A percentile compares a stretch with the other conserved stretches of the same genome.
Evolutionary conservation across 176 grass and related monocot species (phyloP).

Genomic region (Oryza officinalis): DNA sequence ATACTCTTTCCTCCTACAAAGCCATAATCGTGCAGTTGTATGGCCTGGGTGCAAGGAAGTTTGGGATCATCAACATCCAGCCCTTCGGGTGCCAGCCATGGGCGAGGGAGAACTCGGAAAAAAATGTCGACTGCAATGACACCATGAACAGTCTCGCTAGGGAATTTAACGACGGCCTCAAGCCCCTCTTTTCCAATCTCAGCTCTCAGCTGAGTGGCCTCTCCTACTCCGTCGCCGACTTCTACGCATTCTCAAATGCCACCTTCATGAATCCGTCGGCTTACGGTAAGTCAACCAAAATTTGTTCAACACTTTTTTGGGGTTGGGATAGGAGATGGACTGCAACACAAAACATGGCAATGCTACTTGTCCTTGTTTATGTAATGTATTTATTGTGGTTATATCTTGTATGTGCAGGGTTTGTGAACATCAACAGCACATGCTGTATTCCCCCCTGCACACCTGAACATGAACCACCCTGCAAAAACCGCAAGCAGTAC

Average conservation of each 20-base stretch:
- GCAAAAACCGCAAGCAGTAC: conserved; percentile 20
- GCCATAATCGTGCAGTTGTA: not conserved
- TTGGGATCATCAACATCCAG: conserved; percentile 7
- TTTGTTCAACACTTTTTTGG: too few species aligned
- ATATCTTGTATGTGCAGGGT: conserved; percentile 8
- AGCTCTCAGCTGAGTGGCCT: not conserved
- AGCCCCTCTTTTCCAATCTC: conserved; percentile 3
- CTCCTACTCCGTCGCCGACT: conserved; percentile 28
- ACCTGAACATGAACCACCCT: not conserved
- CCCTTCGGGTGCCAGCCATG: conserved; percentile 23
- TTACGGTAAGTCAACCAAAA: not conserved
- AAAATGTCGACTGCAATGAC: not conserved
- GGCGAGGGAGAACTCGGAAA: not conserved
- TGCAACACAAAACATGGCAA: too few species aligned
- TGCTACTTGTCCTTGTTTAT: not conserved
- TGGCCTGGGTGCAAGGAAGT: conserved; percentile 27
- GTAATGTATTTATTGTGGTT: not conserved
- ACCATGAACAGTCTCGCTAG: not conserved
- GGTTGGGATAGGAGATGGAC: too few species aligned
- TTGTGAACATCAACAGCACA: not conserved
- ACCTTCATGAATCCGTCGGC: not conserved
- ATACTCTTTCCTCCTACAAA: conserved; percentile 10
- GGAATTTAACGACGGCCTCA: conserved; percentile 36
- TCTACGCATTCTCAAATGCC: not conserved
- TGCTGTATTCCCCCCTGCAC: conserved; percentile 17